Evolutionary conservation across 257 asterid genomes (phyloP).

Genomic region (Lycium ferocissimum): DNA sequence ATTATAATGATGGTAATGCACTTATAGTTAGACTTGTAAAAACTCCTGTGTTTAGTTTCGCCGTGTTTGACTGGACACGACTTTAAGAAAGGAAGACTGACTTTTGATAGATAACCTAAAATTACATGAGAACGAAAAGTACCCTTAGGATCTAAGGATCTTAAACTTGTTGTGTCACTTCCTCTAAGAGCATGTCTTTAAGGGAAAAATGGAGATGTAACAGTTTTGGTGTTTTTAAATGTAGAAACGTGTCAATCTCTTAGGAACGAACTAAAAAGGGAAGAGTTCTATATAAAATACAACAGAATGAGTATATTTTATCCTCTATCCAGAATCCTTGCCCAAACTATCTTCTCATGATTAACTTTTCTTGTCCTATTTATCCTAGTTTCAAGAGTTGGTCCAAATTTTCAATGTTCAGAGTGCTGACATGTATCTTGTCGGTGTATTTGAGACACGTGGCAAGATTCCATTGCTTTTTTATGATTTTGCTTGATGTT

Average conservation of each 20-base stretch:
- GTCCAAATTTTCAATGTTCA: conserved; percentile 5
- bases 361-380: background rate
- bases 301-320: background rate
- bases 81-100: background rate
- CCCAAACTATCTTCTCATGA: background rate
- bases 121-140: background rate
- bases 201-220: background rate
- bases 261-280: background rate
- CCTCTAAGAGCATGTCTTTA: background rate
- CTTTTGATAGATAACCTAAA: background rate
- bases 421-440: background rate
- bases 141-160: background rate
- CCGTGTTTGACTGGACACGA: background rate
- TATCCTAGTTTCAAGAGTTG: conserved; percentile 1
- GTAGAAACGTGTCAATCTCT: background rate
- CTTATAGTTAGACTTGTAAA: background rate
- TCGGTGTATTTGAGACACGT: background rate
- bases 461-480: background rate
- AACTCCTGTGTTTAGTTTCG: background rate
- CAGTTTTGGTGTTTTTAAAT: background rate
- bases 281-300: background rate
- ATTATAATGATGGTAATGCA: background rate
- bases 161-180: background rate
- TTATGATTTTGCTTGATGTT: conserved; percentile 11
- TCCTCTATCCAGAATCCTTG: background rate